Percentiles rank a stretch among this genome's conserved stretches.
Evolutionary conservation across 1,284 basidiomycete genomes (phyloP).

Genomic region (Cutaneotrichosporon dermatis): DNA sequence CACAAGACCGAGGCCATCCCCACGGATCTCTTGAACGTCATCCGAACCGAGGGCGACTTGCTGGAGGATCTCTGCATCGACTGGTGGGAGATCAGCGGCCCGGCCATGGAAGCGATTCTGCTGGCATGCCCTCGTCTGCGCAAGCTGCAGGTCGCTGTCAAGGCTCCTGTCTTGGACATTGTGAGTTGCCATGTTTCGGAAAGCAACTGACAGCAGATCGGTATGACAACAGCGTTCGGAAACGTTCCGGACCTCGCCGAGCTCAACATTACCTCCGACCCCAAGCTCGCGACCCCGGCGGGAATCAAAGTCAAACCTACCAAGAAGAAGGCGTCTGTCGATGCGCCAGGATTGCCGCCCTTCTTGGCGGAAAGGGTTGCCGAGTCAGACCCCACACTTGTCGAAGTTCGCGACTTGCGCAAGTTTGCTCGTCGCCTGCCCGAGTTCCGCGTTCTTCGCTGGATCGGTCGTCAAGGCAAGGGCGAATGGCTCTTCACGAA

Average conservation of each 20-base stretch:
- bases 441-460: constrained; percentile 20
- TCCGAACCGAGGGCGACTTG: constrained; percentile 16
- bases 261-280: constrained; percentile 20
- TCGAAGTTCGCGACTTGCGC: constrained; percentile 29
- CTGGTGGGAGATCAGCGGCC: constrained; percentile 29
- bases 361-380: constrained; percentile 13
- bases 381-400: constrained; percentile 20
- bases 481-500: constrained; percentile 27
- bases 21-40: constrained; percentile 10
- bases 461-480: constrained; percentile 31
- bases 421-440: constrained; percentile 31
- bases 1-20: constrained; percentile 16
- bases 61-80: constrained; percentile 25
- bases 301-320: constrained; percentile 6
- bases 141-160: constrained; percentile 20
- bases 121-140: constrained; percentile 13
- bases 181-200: constrained; percentile 6
- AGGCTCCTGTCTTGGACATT: constrained; percentile 17
- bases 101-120: constrained; percentile 20
- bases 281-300: constrained; percentile 9
- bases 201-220: constrained; percentile 11
- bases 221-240: constrained; percentile 21
- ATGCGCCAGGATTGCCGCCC: constrained; percentile 1
- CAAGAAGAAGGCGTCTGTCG: neutral
- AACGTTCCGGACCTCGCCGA: constrained; percentile 17